These are phyloP conservation scores for Acanthamoeba lenticulata DNA, from an alignment of 208 protist species.

Conservation along the genomic window DNA sequence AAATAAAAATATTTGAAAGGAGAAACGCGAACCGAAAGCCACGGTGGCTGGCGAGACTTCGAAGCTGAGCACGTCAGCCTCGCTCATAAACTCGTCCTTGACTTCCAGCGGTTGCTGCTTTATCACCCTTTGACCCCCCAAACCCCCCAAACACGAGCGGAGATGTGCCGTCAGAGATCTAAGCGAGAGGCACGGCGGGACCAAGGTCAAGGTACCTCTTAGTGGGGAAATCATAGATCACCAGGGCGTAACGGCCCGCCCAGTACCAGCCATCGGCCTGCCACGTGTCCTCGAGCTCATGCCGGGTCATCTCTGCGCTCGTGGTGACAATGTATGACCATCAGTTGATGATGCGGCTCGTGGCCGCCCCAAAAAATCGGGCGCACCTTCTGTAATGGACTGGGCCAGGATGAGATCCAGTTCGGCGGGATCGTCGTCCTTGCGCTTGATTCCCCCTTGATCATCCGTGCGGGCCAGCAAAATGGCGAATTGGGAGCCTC, in stretches of 20 bases:
- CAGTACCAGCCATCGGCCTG: neutral
- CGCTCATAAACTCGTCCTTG: neutral
- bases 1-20: too few species aligned
- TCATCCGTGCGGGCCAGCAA: neutral
- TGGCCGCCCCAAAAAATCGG: too few species aligned
- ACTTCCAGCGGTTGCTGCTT: neutral
- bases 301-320: too few species aligned
- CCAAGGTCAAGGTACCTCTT: neutral
- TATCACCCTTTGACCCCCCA: neutral
- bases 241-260: neutral
- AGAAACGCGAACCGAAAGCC: neutral
- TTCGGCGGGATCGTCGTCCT: neutral
- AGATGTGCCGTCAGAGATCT: neutral
- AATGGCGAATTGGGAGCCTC: neutral
- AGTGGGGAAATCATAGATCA: neutral
- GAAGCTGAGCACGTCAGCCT: neutral
- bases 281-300: neutral
- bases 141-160: too few species aligned
- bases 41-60: conserved; percentile 19
- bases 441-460: neutral
- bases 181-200: neutral
- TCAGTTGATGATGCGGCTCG: too few species aligned
- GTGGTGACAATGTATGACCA: too few species aligned
- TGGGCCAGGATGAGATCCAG: neutral
- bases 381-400: neutral